phyloP scores from a whole-genome alignment of 176 grass and related monocot genomes.

The Phragmites australis region DNA sequence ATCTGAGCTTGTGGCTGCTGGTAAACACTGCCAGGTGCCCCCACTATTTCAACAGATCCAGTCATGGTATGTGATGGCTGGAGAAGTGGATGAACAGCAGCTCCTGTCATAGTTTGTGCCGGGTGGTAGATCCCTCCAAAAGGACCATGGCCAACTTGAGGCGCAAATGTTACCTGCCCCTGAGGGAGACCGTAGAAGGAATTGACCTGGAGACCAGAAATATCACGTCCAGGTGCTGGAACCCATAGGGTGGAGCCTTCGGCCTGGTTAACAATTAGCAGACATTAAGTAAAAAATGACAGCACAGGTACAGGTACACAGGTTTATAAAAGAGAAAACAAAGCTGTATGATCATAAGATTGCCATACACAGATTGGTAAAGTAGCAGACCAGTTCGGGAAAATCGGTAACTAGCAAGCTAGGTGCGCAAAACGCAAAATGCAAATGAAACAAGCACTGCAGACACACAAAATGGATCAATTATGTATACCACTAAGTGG shows the following conservation, averaged over 20 bases:
- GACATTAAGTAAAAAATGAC: neutral
- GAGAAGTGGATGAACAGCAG: slow-evolving; percentile 54
- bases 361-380: neutral
- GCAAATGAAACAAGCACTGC: neutral
- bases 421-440: slow-evolving; percentile 1
- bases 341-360: neutral
- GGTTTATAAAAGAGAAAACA: neutral
- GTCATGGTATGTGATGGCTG: slow-evolving; percentile 66
- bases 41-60: slow-evolving; percentile 73
- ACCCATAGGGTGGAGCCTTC: slow-evolving; percentile 73
- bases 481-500: too few relatives aligned
- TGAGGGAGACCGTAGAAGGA: slow-evolving; percentile 68
- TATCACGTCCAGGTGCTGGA: slow-evolving; percentile 63
- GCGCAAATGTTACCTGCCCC: slow-evolving; percentile 70
- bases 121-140: slow-evolving; percentile 78
- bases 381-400: neutral
- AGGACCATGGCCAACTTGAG: slow-evolving; percentile 57
- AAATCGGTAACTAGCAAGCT: too few relatives aligned
- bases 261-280: slow-evolving; percentile 44
- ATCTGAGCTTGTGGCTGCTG: slow-evolving; percentile 74
- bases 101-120: slow-evolving; percentile 58
- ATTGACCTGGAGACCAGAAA: slow-evolving; percentile 58
- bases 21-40: slow-evolving; percentile 49
- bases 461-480: neutral
- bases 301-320: neutral